Conservation (phyloP, 768 basidiomycete genomes). For the Calocera cornea region DNA sequence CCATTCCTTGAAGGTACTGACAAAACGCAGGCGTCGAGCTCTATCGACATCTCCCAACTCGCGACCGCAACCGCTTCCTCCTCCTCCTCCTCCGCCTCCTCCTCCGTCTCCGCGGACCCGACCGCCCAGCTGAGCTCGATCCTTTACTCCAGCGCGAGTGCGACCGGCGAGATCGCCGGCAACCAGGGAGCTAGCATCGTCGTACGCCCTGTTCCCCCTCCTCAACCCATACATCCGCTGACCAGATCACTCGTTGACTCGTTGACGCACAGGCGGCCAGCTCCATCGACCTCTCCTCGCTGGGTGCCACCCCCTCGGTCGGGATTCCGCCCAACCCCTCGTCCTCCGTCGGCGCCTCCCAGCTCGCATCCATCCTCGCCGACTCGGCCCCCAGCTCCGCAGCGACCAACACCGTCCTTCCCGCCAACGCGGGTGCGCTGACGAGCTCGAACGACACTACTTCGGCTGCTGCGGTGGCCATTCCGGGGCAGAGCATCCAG, state of each 20-base stretch:
- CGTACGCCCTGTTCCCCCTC: too few relatives aligned
- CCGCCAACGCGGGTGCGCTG: background rate
- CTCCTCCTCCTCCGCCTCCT: background rate
- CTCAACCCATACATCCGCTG: too few relatives aligned
- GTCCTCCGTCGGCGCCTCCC: background rate
- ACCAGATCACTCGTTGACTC: too few relatives aligned
- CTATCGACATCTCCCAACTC: background rate
- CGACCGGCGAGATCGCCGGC: too few relatives aligned
- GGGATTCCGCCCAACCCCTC: too few relatives aligned
- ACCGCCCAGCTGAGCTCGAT: background rate
- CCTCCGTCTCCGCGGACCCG: background rate
- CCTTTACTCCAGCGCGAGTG: background rate
- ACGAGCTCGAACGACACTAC: constrained; percentile 13
- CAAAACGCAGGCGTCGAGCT: background rate
- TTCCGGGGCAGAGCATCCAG: constrained; percentile 60
- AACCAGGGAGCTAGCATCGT: too few relatives aligned
- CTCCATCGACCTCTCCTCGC: too few relatives aligned
- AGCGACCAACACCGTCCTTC: background rate
- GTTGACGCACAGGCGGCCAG: too few relatives aligned
- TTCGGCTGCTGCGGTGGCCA: constrained; percentile 33
- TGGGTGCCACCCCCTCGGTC: too few relatives aligned
- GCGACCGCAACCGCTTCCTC: background rate
- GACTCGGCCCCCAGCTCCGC: background rate
- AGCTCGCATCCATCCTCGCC: background rate
- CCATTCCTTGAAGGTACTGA: background rate